Base-by-base conservation (phyloP, 148 eudicot species). In the Hydrangea macrophylla region DNA sequence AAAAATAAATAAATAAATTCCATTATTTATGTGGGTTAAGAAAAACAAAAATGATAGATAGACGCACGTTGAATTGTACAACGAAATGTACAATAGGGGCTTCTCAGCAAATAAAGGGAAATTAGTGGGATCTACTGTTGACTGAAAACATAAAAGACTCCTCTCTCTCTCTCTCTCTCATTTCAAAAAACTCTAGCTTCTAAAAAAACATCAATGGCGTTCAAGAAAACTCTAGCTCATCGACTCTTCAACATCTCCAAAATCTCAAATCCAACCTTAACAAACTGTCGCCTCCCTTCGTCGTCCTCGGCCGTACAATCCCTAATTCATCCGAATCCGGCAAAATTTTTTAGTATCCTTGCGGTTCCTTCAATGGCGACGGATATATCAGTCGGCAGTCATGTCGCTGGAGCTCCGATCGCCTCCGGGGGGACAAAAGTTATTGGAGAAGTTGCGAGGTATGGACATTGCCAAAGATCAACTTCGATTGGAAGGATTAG, bases 381-480 rank as follows among this genome's bases (percentile, higher is more conserved):
- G 85, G 37, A 39, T 79, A 7, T 63, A 79, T 58, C 80, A 72
- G 23, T 65, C 82, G 24, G 66, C 84, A 35, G 70, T 40, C 7
- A 2, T 28, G 2, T 8, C 80, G 40, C 59, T 83, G 8, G 73
- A 17, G 28, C 6, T 78, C 40, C 66, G 73, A 20, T 73, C 82
- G 9, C 69, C 79, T 1, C 71, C 84, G 18, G 44, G 64, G 9
- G 83, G 90, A 0, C 88, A 81, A 23, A 74, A 45, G 33, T 31
- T 92, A 9, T 12, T 77, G 13, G 85, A 84, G 73, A 86, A 72
- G 73, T 62, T 92, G 10, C 64, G 84, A 10, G 87, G 36, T 31
- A 79, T 85, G 85, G 96, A 84, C 64, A 78, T 82, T 60, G 71
- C 70, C 0, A 70, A 78, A 20, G 81, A 84, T 23, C 70, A 92